Evolutionary conservation across 805 yeast species (phyloP).

Genomic region (Kockiozyma suomiensis): DNA sequence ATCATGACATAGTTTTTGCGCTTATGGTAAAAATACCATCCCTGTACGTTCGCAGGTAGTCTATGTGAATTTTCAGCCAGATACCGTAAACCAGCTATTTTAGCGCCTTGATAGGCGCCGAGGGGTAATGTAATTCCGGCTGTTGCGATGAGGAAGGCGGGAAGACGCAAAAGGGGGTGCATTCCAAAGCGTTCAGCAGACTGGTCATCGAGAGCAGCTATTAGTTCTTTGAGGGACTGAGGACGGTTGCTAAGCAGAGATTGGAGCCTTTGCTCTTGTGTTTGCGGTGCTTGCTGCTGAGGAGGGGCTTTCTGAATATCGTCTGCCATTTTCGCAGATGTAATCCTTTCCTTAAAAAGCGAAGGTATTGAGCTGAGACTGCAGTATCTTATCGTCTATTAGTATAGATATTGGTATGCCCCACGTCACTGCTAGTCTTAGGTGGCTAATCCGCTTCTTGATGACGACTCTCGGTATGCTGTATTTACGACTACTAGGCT

Average conservation of each 20-base stretch:
- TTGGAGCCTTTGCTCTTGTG: neutral
- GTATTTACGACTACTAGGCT: too few relatives aligned
- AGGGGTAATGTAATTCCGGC: constrained; percentile 35
- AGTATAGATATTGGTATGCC: too few relatives aligned
- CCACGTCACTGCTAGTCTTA: too few relatives aligned
- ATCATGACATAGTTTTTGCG: constrained; percentile 76
- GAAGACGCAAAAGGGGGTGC: constrained; percentile 15
- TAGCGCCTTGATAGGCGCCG: constrained; percentile 66
- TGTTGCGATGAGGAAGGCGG: constrained; percentile 9
- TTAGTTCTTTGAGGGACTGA: neutral
- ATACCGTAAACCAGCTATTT: constrained; percentile 57
- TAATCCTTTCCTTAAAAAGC: too few relatives aligned
- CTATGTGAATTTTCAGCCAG: constrained; percentile 83
- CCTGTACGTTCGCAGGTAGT: constrained; percentile 73
- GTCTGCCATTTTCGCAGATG: too few relatives aligned
- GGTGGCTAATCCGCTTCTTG: too few relatives aligned
- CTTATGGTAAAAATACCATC: constrained; percentile 88
- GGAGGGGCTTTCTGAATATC: too few relatives aligned
- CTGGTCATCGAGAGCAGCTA: neutral
- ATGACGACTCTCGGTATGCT: too few relatives aligned
- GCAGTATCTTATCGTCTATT: too few relatives aligned
- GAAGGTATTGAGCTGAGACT: too few relatives aligned
- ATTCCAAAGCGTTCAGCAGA: constrained; percentile 12
- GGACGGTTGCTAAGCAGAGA: too few relatives aligned
- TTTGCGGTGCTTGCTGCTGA: too few relatives aligned